Evolutionary conservation across 2,329 filamentous ascomycete species (phyloP).

Genomic region (Stemphylium beticola): DNA sequence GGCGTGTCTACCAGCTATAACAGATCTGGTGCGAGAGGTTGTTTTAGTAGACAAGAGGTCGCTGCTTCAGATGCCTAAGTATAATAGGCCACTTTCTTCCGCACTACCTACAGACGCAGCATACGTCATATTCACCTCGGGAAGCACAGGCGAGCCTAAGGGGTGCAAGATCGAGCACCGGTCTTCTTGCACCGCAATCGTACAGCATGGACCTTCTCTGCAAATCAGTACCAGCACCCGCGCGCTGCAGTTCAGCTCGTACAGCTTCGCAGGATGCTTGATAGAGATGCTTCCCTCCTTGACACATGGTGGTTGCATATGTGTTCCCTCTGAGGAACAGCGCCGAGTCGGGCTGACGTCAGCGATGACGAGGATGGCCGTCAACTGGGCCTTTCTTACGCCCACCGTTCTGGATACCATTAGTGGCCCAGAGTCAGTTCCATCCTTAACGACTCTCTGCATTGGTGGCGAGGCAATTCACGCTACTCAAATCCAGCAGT

Average conservation of each 20-base stretch:
- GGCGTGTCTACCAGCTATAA: background rate
- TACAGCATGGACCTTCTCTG: background rate
- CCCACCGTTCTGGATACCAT: slow-evolving; percentile 21
- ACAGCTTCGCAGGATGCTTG: slow-evolving; percentile 53
- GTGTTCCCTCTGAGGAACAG: slow-evolving; percentile 56
- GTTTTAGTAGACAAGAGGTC: background rate
- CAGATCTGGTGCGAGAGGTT: background rate
- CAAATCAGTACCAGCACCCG: slow-evolving; percentile 52
- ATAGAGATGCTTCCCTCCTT: slow-evolving; percentile 54
- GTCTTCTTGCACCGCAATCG: background rate
- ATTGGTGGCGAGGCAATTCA: background rate
- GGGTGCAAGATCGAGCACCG: slow-evolving; percentile 58
- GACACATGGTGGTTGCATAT: slow-evolving; percentile 55
- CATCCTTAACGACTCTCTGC: background rate
- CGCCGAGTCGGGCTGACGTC: slow-evolving; percentile 46
- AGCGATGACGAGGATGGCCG: slow-evolving; percentile 46
- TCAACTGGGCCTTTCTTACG: slow-evolving; percentile 4
- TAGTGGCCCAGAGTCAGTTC: background rate
- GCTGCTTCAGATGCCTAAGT: background rate
- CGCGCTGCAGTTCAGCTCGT: slow-evolving; percentile 36
- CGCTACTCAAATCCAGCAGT: background rate
- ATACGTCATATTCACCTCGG: slow-evolving; percentile 71
- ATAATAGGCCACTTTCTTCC: background rate
- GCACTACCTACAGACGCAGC: background rate
- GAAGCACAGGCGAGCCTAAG: slow-evolving; percentile 77